Percentiles rank a stretch among this genome's conserved stretches.
These are phyloP conservation scores for Penicillium cosmopolitanum DNA, from an alignment of 495 filamentous ascomycete genomes.

Conservation along the genomic window DNA sequence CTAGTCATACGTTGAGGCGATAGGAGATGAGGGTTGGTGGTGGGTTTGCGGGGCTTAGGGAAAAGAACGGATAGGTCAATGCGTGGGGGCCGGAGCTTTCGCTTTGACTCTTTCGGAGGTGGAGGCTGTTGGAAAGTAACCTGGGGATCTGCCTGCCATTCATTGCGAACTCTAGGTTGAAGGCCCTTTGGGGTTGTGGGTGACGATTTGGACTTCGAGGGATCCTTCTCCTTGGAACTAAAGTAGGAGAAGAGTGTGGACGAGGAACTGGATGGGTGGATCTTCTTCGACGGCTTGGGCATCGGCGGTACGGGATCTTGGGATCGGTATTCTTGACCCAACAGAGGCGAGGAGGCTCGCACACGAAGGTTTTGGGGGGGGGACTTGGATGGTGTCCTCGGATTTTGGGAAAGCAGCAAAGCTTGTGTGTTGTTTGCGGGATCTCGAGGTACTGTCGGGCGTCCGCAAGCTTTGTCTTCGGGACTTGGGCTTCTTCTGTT, in stretches of 20 bases:
- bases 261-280: constrained; percentile 43
- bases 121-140: constrained; percentile 29
- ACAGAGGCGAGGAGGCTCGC: constrained; percentile 48
- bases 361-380: constrained; percentile 41
- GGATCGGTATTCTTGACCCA: constrained; percentile 42
- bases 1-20: constrained; percentile 50
- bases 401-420: constrained; percentile 34
- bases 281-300: constrained; percentile 33
- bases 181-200: constrained; percentile 24
- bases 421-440: constrained; percentile 21
- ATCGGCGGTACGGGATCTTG: constrained; percentile 30
- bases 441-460: constrained; percentile 28
- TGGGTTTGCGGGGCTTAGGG: constrained; percentile 43
- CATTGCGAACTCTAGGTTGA: constrained; percentile 29
- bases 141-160: constrained; percentile 28
- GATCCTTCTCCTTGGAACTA: constrained; percentile 32
- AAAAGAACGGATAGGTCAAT: constrained; percentile 53
- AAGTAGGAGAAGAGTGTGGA: constrained; percentile 43
- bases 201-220: constrained; percentile 15
- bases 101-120: constrained; percentile 41
- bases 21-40: constrained; percentile 40
- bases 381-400: constrained; percentile 19
- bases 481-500: constrained; percentile 15
- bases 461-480: constrained; percentile 36
- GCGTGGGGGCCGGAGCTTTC: constrained; percentile 44